Evolutionary conservation across 768 basidiomycete genomes (phyloP).

Genomic region (Agrocybe chaxingu): DNA sequence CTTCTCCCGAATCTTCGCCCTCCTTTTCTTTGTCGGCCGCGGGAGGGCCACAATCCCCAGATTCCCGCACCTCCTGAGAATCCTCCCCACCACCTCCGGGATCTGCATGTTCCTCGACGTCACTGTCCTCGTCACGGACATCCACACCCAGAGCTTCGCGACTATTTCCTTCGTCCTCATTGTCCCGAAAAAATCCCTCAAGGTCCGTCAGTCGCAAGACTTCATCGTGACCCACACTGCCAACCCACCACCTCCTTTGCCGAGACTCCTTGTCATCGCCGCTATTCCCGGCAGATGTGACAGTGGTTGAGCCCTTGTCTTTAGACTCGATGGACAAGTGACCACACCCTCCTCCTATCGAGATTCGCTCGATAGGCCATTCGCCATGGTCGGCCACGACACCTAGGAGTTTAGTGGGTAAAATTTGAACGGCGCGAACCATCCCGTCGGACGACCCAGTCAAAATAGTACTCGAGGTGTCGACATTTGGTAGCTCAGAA

Average conservation of each 20-base stretch:
- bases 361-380: slow-evolving; percentile 87
- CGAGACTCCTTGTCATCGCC: slow-evolving; percentile 6
- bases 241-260: slow-evolving; percentile 72
- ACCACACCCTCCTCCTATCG: slow-evolving; percentile 43
- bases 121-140: slow-evolving; percentile 22
- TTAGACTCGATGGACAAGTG: slow-evolving; percentile 29
- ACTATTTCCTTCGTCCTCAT: slow-evolving; percentile 32
- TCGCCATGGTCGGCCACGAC: slow-evolving; percentile 90
- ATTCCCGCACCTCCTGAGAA: not conserved
- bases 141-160: slow-evolving; percentile 24
- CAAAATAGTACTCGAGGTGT: slow-evolving; percentile 67
- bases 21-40: slow-evolving; percentile 21
- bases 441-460: slow-evolving; percentile 93
- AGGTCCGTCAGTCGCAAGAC: slow-evolving; percentile 82
- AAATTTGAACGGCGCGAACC: slow-evolving; percentile 79
- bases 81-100: slow-evolving; percentile 23
- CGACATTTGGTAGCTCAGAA: slow-evolving; percentile 52
- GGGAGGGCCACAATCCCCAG: not conserved
- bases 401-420: slow-evolving; percentile 88
- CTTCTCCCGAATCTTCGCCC: slow-evolving; percentile 19
- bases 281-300: slow-evolving; percentile 16
- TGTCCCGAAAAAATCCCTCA: slow-evolving; percentile 59
- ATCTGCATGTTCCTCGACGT: slow-evolving; percentile 17
- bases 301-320: slow-evolving; percentile 11
- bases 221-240: slow-evolving; percentile 90